Conservation (phyloP, 2,329 filamentous ascomycete species). For the Trichoderma guizhouense region DNA sequence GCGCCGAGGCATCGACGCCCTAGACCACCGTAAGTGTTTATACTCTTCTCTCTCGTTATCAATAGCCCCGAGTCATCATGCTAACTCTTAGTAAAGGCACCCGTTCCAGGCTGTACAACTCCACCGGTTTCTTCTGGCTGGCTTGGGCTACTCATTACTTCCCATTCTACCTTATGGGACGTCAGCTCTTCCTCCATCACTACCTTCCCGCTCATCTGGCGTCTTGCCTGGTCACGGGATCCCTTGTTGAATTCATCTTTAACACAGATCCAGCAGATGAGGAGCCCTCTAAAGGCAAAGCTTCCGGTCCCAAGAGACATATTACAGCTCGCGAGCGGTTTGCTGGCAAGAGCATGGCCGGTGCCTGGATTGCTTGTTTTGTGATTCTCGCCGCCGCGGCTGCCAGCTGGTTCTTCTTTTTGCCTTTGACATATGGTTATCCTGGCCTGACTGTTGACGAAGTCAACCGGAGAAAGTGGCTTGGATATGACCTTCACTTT, state of each 20-base stretch:
- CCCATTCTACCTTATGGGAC: constrained; percentile 97
- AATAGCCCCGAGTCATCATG: not conserved
- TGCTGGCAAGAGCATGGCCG: constrained; percentile 70
- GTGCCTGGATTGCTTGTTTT: constrained; percentile 72
- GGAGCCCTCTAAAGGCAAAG: constrained; percentile 42
- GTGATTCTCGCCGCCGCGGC: constrained; percentile 67
- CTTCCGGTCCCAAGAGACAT: constrained; percentile 51
- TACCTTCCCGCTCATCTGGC: constrained; percentile 94
- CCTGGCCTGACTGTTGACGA: constrained; percentile 78
- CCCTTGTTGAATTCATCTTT: constrained; percentile 93
- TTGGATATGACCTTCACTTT: constrained; percentile 97
- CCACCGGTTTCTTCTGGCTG: constrained; percentile 97
- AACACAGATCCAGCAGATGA: constrained; percentile 73
- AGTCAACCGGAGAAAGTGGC: constrained; percentile 85
- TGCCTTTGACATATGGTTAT: constrained; percentile 91
- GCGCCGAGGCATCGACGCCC: constrained; percentile 85
- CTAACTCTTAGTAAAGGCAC: constrained; percentile 55
- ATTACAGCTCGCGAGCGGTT: constrained; percentile 79
- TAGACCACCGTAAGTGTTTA: constrained; percentile 78
- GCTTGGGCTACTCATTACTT: constrained; percentile 97
- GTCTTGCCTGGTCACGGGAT: constrained; percentile 83
- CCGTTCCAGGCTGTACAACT: constrained; percentile 93
- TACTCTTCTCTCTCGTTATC: not conserved
- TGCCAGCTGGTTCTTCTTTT: constrained; percentile 87
- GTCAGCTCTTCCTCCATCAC: constrained; percentile 96